Base-by-base conservation (phyloP, 2,329 filamentous ascomycete species). In the Aspergillus hiratsukae region DNA sequence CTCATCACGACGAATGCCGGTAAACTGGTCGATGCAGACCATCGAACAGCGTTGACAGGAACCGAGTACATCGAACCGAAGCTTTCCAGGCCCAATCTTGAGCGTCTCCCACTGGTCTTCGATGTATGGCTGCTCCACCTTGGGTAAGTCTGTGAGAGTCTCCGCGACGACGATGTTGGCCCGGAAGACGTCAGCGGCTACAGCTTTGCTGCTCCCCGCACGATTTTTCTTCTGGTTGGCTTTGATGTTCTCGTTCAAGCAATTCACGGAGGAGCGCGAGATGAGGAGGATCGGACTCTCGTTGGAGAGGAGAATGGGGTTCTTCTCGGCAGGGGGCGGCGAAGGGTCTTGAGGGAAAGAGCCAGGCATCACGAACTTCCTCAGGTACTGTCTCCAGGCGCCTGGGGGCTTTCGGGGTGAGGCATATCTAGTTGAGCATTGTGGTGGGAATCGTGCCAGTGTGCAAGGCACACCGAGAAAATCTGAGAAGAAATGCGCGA, bases 261-360 rank as follows among this genome's bases (percentile, higher is more conserved):
- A 82, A 49, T 90, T 86, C 49, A 97, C 82, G 63, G 91, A 97
- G 9, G 89, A 86, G 53, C 85, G 82, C 21, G 90, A 91, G 55
- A 97, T 87, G 49, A 90, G 83, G 0, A 99, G 81, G 48, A 99
- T 95, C 0, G 94, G 93, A 53, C 91, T 96, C 73, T 97, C 94
- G 70, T 99, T 99, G 25, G 92, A 89, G 3, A 99, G 78, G 0
- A 94, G 77, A 35, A 97, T 91, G 3, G 86, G 69, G 48, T 62
- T 66, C 17, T 57, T 59, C 65, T 65, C 85, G 78, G 27, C 81
- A 80, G 80, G 83, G 19, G 81, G 80, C 1, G 80, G 76, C 43
- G 29, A 61, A n/a, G 67, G 58, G 59, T 72, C 70, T 62, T 65
- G 61, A 1, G 82, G 83, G 59, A 83, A 86, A 21, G 80, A 77